These are phyloP conservation scores for Rhinocladiella similis DNA, from an alignment of 2,329 filamentous ascomycete species.

Conservation along the genomic window DNA sequence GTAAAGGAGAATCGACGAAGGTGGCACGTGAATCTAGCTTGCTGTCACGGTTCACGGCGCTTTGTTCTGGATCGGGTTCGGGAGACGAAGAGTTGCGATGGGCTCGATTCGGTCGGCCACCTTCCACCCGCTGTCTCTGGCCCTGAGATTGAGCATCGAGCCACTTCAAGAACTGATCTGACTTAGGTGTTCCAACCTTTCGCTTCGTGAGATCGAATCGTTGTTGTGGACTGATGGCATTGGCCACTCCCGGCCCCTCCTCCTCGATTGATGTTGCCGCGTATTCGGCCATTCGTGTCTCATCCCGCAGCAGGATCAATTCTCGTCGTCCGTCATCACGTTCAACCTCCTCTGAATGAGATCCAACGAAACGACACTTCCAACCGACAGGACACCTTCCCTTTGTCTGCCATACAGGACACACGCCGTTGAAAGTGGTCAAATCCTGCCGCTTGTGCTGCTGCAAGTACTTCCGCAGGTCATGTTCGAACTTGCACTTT, in stretches of 20 bases:
- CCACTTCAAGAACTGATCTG: conserved; percentile 77
- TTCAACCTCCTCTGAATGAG: conserved; percentile 80
- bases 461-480: conserved; percentile 80
- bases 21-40: conserved; percentile 72
- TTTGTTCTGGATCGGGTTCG: conserved; percentile 41
- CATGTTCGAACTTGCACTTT: conserved; percentile 78
- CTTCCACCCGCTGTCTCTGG: conserved; percentile 48
- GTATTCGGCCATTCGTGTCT: conserved; percentile 28
- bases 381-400: conserved; percentile 82
- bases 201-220: conserved; percentile 77
- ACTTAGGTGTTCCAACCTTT: conserved; percentile 67
- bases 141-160: conserved; percentile 62
- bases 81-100: conserved; percentile 29
- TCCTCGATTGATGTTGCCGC: conserved; percentile 23
- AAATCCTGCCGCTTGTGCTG: conserved; percentile 81
- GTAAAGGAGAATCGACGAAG: conserved; percentile 82
- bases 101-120: conserved; percentile 22
- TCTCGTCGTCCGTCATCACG: conserved; percentile 80
- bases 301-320: conserved; percentile 66
- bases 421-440: conserved; percentile 71
- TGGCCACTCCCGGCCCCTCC: conserved; percentile 66
- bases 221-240: conserved; percentile 66
- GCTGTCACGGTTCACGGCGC: conserved; percentile 44
- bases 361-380: conserved; percentile 89
- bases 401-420: conserved; percentile 75